Percentiles rank a stretch among this genome's conserved stretches.
These are phyloP conservation scores for Xylaria nigripes DNA, from an alignment of 495 filamentous ascomycete species.

Conservation along the genomic window DNA sequence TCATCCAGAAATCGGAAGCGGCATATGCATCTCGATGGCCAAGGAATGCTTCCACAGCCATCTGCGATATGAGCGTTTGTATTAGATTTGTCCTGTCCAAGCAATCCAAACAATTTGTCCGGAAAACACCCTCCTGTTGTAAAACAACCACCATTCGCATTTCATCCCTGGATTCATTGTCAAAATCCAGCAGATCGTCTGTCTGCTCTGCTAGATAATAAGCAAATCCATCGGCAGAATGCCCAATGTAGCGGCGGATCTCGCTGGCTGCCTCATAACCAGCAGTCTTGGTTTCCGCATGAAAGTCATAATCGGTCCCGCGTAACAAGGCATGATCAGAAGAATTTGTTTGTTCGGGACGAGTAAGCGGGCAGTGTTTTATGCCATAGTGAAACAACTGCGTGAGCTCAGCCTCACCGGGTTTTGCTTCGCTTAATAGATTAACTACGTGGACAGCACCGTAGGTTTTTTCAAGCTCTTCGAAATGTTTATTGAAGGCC, in stretches of 20 bases:
- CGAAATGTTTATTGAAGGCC: conserved; percentile 92
- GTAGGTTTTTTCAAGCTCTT: conserved; percentile 70
- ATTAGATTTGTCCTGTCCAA: conserved; percentile 93
- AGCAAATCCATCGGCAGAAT: conserved; percentile 76
- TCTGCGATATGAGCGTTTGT: conserved; percentile 86
- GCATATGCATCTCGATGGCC: conserved; percentile 56
- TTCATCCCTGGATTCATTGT: conserved; percentile 21
- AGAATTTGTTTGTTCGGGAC: conserved; percentile 34
- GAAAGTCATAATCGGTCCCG: conserved; percentile 86
- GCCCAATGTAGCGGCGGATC: conserved; percentile 64
- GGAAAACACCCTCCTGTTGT: conserved; percentile 89
- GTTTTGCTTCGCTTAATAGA: conserved; percentile 77
- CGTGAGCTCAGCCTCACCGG: conserved; percentile 74
- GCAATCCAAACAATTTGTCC: conserved; percentile 94
- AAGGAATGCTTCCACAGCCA: conserved; percentile 79
- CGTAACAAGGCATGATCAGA: conserved; percentile 62
- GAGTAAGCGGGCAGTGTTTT: conserved; percentile 55
- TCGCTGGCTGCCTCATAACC: conserved; percentile 82
- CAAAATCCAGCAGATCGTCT: conserved; percentile 35
- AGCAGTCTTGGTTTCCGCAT: conserved; percentile 79
- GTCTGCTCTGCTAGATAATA: conserved; percentile 78
- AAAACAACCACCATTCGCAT: conserved; percentile 59
- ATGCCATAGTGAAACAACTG: conserved; percentile 70
- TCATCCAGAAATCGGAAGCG: conserved; percentile 73
- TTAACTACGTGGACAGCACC: conserved; percentile 88